Conservation (phyloP, 345 rosid genomes). For the Erucastrum elatum region DNA sequence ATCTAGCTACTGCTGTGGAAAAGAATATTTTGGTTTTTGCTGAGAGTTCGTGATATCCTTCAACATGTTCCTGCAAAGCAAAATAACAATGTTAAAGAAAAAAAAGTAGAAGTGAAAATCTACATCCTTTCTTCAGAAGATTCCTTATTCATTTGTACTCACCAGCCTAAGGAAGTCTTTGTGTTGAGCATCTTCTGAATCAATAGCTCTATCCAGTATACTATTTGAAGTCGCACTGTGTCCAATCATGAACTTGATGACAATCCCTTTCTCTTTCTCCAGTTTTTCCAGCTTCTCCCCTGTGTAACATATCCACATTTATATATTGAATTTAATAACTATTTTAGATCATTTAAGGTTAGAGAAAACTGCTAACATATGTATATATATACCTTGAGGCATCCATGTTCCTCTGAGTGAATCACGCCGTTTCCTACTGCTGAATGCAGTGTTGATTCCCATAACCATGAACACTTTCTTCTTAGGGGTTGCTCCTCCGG, state of each 20-base stretch:
- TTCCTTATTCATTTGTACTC: conserved; percentile 7
- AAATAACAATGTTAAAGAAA: neutral
- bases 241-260: conserved; percentile 96
- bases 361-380: neutral
- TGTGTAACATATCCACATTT: conserved; percentile 9
- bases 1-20: conserved; percentile 84
- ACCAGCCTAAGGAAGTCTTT: conserved; percentile 98
- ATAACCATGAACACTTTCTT: conserved; percentile 85
- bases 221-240: conserved; percentile 97
- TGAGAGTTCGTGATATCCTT: conserved; percentile 97
- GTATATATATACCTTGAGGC: conserved; percentile 73
- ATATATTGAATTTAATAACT: neutral
- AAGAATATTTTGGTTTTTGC: conserved; percentile 95
- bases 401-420: conserved; percentile 97
- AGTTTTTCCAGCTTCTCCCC: conserved; percentile 79
- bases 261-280: conserved; percentile 88
- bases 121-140: neutral
- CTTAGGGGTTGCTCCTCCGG: conserved; percentile 37
- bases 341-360: too few species aligned
- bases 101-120: neutral
- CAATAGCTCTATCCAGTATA: conserved; percentile 94
- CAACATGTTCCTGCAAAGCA: conserved; percentile 76
- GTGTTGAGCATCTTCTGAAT: conserved; percentile 92
- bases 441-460: conserved; percentile 94
- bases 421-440: conserved; percentile 97